phyloP scores from a whole-genome alignment of 805 yeast species.

The Suhomyces faveliae region DNA sequence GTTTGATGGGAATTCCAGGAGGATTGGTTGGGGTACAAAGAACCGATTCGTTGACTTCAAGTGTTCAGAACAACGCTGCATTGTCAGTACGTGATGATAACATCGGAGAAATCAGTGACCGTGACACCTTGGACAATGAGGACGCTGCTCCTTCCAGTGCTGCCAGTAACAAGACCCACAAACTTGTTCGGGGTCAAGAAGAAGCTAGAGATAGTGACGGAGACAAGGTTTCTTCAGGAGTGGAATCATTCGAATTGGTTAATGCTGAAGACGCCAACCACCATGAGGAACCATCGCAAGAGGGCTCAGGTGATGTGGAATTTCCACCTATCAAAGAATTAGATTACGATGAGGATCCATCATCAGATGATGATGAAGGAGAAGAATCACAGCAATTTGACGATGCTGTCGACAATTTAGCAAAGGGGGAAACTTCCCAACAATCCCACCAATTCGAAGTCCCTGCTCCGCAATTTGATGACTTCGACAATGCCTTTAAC shows the following conservation, averaged over 20 bases:
- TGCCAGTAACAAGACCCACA: conserved; percentile 11
- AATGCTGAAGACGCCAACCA: conserved; percentile 46
- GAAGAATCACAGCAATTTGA: conserved; percentile 34
- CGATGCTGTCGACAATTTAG: conserved; percentile 35
- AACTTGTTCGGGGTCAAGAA: conserved; percentile 13
- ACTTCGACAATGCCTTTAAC: conserved; percentile 37
- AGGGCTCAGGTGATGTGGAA: conserved; percentile 37
- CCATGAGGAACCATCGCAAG: conserved; percentile 8
- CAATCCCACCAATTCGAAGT: not conserved
- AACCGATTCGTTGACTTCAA: conserved; percentile 82
- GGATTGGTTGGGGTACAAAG: conserved; percentile 49
- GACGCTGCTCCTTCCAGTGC: conserved; percentile 27
- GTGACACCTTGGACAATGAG: conserved; percentile 36
- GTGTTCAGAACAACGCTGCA: conserved; percentile 91
- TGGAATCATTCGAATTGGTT: conserved; percentile 55
- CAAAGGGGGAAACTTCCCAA: conserved; percentile 1
- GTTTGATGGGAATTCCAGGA: conserved; percentile 45
- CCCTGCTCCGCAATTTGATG: conserved; percentile 18
- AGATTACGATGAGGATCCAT: conserved; percentile 51
- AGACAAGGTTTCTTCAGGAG: conserved; percentile 43
- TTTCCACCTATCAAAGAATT: conserved; percentile 64
- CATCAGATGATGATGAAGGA: conserved; percentile 27
- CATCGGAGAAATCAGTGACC: conserved; percentile 43
- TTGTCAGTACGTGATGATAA: conserved; percentile 80
- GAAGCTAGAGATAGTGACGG: conserved; percentile 38